Conservation (phyloP, 345 rosid genomes). For the Combretum micranthum region DNA sequence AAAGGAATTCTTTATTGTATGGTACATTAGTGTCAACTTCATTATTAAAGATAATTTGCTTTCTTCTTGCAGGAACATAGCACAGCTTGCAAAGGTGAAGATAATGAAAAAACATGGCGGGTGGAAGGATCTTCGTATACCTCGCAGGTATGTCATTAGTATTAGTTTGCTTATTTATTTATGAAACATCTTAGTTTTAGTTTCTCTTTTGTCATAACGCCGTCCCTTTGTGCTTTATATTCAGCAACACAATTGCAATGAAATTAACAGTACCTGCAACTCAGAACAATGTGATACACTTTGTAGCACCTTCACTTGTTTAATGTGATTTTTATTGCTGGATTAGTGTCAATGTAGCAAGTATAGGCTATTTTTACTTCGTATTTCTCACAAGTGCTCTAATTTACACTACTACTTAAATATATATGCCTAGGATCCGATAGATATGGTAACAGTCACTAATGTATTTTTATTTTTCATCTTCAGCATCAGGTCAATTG, state of each 20-base stretch:
- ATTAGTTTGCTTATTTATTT: conserved; percentile 1
- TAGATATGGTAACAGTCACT: neutral
- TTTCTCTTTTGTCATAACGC: neutral
- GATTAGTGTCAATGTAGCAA: too few species aligned
- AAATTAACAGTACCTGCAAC: neutral
- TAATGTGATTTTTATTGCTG: too few species aligned
- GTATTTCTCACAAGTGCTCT: too few species aligned
- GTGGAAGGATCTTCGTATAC: conserved; percentile 70
- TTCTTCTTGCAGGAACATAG: conserved; percentile 57
- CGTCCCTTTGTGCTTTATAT: neutral
- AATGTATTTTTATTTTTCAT: conserved; percentile 5
- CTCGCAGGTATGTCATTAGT: conserved; percentile 46
- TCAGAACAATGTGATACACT: neutral
- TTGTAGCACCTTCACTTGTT: neutral
- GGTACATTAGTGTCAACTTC: conserved; percentile 3
- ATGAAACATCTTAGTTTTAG: fast-evolving
- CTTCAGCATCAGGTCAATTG: conserved; percentile 75
- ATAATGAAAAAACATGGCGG: conserved; percentile 53
- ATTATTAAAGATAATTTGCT: neutral
- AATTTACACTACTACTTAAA: too few species aligned
- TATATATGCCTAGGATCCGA: neutral
- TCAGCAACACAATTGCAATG: neutral
- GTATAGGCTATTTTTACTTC: too few species aligned
- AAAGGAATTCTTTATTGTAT: conserved; percentile 1
- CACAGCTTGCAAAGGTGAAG: conserved; percentile 80